These are phyloP conservation scores for Kuraishia capsulata DNA, from an alignment of 805 yeast species.

Conservation along the genomic window DNA sequence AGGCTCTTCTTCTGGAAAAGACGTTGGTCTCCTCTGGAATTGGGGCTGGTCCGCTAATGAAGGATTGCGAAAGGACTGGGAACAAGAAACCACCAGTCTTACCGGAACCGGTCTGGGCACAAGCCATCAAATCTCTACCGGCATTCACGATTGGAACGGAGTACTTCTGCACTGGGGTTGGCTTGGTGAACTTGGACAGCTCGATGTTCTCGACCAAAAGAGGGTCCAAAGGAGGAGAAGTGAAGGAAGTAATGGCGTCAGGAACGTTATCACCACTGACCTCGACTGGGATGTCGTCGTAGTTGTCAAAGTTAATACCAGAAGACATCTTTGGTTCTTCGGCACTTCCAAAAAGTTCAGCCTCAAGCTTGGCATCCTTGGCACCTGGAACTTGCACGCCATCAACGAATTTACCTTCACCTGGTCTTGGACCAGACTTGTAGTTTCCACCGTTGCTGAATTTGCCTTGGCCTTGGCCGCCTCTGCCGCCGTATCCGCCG, in stretches of 20 bases:
- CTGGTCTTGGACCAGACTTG: constrained; percentile 27
- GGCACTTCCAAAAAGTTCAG: constrained; percentile 73
- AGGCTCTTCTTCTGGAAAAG: constrained; percentile 67
- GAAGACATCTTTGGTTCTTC: constrained; percentile 73
- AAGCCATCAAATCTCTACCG: constrained; percentile 74
- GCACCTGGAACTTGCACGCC: constrained; percentile 85
- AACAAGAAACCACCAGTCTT: constrained; percentile 99
- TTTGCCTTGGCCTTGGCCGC: constrained; percentile 18
- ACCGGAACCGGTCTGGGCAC: constrained; percentile 99
- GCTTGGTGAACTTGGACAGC: constrained; percentile 85
- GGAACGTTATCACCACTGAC: constrained; percentile 95
- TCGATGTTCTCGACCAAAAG: constrained; percentile 80
- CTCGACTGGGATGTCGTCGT: constrained; percentile 98
- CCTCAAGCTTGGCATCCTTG: constrained; percentile 59
- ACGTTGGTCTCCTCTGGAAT: constrained; percentile 28
- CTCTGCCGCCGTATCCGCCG: constrained; percentile 23
- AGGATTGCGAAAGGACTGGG: constrained; percentile 93
- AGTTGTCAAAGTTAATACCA: constrained; percentile 97
- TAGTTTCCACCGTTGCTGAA: constrained; percentile 24
- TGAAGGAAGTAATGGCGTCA: constrained; percentile 81
- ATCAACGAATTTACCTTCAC: constrained; percentile 76
- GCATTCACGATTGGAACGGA: constrained; percentile 68
- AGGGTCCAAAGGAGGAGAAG: constrained; percentile 84
- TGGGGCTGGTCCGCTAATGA: constrained; percentile 76
- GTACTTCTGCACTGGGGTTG: constrained; percentile 95